A percentile compares a stretch with the other conserved stretches of the same genome.
These are phyloP conservation scores for Erythrobasidium yunnanense DNA, from an alignment of 768 basidiomycete genomes.

Conservation along the genomic window DNA sequence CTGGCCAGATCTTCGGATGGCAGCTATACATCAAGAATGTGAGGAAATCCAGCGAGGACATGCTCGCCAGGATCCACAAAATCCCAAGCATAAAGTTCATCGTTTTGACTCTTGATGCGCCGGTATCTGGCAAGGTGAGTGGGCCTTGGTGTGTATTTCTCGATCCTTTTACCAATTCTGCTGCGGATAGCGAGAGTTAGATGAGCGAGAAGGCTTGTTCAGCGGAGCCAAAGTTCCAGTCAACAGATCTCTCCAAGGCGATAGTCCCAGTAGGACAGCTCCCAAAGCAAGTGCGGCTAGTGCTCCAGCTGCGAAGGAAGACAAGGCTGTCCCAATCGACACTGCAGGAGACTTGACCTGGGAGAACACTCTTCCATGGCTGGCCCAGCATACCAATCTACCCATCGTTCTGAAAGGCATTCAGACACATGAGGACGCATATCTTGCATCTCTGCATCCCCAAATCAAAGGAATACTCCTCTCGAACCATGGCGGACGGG, in stretches of 20 bases:
- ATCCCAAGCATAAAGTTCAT: slow-evolving; percentile 71
- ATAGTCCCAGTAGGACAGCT: background rate
- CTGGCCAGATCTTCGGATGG: slow-evolving; percentile 42
- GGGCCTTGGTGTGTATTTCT: slow-evolving; percentile 39
- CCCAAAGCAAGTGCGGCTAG: background rate
- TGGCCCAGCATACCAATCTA: slow-evolving; percentile 36
- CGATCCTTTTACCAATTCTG: background rate
- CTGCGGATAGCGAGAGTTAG: slow-evolving; percentile 23
- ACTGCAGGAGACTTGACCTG: slow-evolving; percentile 30
- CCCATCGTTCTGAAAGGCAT: slow-evolving; percentile 44
- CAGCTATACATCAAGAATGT: slow-evolving; percentile 69
- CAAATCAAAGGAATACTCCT: slow-evolving; percentile 79
- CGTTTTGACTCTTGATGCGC: slow-evolving; percentile 80
- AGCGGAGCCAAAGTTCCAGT: slow-evolving; percentile 4
- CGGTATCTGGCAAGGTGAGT: slow-evolving; percentile 56
- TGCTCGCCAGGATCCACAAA: slow-evolving; percentile 58
- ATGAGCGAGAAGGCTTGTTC: slow-evolving; percentile 11
- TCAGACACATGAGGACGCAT: slow-evolving; percentile 54
- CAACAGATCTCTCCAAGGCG: background rate
- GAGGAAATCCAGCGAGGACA: slow-evolving; percentile 55
- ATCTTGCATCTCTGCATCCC: slow-evolving; percentile 62
- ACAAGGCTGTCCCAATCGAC: slow-evolving; percentile 32
- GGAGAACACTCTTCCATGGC: slow-evolving; percentile 30
- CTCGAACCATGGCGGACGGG: slow-evolving; percentile 75
- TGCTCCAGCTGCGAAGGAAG: background rate